These are phyloP conservation scores for Fusarium sp. DNA, from an alignment of 2,329 filamentous ascomycete species.

Conservation along the genomic window DNA sequence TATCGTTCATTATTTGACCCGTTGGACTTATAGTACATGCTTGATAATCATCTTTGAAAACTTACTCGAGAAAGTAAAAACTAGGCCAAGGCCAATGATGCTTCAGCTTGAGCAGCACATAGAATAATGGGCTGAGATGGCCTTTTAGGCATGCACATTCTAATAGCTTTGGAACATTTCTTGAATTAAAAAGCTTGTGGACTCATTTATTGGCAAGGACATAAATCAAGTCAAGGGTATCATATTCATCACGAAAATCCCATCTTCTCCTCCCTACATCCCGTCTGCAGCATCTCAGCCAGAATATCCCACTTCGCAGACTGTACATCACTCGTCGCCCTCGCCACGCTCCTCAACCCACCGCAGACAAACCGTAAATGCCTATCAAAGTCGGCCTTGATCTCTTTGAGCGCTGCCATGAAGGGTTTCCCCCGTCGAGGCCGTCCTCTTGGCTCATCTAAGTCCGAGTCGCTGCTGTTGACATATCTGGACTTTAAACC, in stretches of 20 bases:
- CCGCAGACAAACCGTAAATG: slow-evolving; percentile 77
- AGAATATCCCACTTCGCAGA: slow-evolving; percentile 80
- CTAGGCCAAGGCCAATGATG: neutral
- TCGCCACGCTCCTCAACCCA: slow-evolving; percentile 79
- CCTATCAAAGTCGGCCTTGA: slow-evolving; percentile 73
- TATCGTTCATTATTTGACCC: neutral
- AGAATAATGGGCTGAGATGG: neutral
- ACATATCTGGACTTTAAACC: slow-evolving; percentile 43
- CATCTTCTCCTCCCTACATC: slow-evolving; percentile 40
- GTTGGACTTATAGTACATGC: neutral
- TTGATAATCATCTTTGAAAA: neutral
- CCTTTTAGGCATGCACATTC: neutral
- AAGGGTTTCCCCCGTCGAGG: slow-evolving; percentile 56
- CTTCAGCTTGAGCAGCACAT: neutral
- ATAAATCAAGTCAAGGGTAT: slow-evolving; percentile 37
- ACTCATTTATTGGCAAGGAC: neutral
- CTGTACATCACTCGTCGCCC: slow-evolving; percentile 74
- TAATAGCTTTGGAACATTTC: neutral
- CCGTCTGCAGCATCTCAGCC: slow-evolving; percentile 80
- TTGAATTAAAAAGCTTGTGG: neutral
- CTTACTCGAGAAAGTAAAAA: neutral
- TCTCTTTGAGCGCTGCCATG: slow-evolving; percentile 63
- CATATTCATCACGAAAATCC: slow-evolving; percentile 37
- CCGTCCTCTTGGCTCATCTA: slow-evolving; percentile 42
- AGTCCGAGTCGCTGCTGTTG: slow-evolving; percentile 42